Evolutionary conservation across 495 filamentous ascomycete genomes (phyloP).

Genomic region (Bryoglossum gracile): DNA sequence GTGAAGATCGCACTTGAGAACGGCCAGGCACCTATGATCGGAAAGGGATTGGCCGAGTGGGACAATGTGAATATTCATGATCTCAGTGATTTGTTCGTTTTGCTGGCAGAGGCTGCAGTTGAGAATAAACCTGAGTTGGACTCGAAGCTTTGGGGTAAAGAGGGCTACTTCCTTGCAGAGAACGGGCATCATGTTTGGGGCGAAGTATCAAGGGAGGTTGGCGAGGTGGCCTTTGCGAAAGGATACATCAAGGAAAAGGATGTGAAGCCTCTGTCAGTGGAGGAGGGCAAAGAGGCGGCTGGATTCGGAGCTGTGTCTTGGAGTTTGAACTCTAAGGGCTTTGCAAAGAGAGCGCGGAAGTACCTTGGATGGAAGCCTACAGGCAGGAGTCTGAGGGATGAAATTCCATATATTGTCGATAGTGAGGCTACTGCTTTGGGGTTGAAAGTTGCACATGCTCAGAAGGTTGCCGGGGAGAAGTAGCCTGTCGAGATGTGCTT

Average conservation of each 20-base stretch:
- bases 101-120: conserved; percentile 59
- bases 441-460: conserved; percentile 21
- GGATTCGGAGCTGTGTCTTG: conserved; percentile 38
- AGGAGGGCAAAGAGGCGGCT: conserved; percentile 24
- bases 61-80: conserved; percentile 70
- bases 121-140: conserved; percentile 36
- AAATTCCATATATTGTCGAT: conserved; percentile 44
- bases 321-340: conserved; percentile 53
- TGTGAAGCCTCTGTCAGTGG: conserved; percentile 29
- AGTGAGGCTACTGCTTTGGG: conserved; percentile 38
- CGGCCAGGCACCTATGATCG: conserved; percentile 57
- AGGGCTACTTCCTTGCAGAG: conserved; percentile 71
- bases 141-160: conserved; percentile 62
- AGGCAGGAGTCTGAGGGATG: conserved; percentile 39
- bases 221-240: conserved; percentile 52
- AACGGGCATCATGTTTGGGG: conserved; percentile 65
- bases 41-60: conserved; percentile 49
- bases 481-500: no score
- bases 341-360: conserved; percentile 48
- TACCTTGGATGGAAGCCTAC: conserved; percentile 55
- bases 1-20: conserved; percentile 48
- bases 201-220: conserved; percentile 54
- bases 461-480: conserved; percentile 1
- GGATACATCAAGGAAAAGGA: conserved; percentile 53
- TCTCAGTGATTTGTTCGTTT: conserved; percentile 56